Conservation (phyloP, 176 grass and related monocot genomes). For the Zizania latifolia region DNA sequence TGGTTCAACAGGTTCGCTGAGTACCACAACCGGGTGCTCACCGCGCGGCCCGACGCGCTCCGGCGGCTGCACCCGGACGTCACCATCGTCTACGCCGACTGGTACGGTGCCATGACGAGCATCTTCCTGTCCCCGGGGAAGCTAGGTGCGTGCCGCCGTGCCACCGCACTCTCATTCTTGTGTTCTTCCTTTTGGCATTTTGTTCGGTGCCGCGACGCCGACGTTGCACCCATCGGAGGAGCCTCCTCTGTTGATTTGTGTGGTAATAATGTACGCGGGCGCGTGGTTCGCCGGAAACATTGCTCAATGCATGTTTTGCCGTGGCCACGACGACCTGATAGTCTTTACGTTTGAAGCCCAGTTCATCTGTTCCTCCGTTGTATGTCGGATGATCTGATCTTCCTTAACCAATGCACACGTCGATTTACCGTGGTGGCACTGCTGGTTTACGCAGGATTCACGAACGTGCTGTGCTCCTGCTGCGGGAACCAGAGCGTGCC, state of each 20-base stretch:
- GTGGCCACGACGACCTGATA: no score
- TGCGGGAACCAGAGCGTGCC: slow-evolving; percentile 39
- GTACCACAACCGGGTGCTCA: slow-evolving; percentile 57
- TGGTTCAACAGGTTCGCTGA: slow-evolving; percentile 61
- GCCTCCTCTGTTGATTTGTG: neutral
- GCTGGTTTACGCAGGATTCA: slow-evolving; percentile 27
- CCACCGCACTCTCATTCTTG: neutral
- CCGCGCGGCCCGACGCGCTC: slow-evolving; percentile 29
- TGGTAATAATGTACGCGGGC: neutral
- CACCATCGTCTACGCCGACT: slow-evolving; percentile 79
- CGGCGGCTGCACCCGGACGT: slow-evolving; percentile 38
- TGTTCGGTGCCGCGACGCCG: neutral
- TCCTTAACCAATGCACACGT: no score
- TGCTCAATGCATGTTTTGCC: neutral
- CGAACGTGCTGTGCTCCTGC: slow-evolving; percentile 20
- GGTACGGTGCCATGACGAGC: slow-evolving; percentile 52
- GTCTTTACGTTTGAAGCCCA: no score
- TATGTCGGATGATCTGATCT: no score
- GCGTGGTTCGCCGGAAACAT: slow-evolving; percentile 7
- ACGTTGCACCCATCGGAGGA: neutral
- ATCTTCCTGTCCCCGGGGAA: slow-evolving; percentile 36
- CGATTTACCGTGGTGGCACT: neutral
- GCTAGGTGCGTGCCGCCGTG: slow-evolving; percentile 23
- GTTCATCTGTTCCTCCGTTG: no score
- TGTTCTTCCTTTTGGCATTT: neutral